Percentiles rank a stretch among this genome's conserved stretches.
Conservation (phyloP, 345 rosid genomes). For the Fremontodendron californicum region DNA sequence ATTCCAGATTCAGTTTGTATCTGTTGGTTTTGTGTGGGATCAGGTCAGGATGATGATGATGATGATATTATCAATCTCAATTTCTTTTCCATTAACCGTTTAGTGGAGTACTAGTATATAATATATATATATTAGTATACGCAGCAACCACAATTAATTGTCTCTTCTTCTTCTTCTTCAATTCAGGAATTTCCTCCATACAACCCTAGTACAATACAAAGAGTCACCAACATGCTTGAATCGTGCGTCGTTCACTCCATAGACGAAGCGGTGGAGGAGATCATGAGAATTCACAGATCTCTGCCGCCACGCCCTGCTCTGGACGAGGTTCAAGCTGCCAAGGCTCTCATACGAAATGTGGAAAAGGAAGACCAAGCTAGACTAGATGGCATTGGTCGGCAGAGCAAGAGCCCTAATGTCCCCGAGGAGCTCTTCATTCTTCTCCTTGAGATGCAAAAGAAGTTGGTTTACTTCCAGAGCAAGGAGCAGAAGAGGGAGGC, state of each 20-base stretch:
- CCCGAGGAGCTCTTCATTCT: slow-evolving; percentile 69
- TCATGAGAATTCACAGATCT: slow-evolving; percentile 82
- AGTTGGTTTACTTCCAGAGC: slow-evolving; percentile 47
- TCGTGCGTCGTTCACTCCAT: slow-evolving; percentile 32
- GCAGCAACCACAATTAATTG: not conserved
- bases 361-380: slow-evolving; percentile 74
- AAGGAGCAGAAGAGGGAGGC: slow-evolving; percentile 79
- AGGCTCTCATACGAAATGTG: slow-evolving; percentile 50
- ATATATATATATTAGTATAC: not conserved
- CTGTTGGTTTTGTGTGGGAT: not conserved
- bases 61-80: not conserved
- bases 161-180: not conserved
- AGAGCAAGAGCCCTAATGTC: slow-evolving; percentile 42
- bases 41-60: not conserved
- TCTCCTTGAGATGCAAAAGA: slow-evolving; percentile 71
- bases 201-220: not conserved
- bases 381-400: slow-evolving; percentile 56
- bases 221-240: not conserved
- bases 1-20: slow-evolving; percentile 6
- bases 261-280: slow-evolving; percentile 66
- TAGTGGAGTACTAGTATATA: not conserved
- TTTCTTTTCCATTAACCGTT: not conserved
- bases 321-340: slow-evolving; percentile 81
- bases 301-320: slow-evolving; percentile 67
- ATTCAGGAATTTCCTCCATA: not conserved